phyloP scores from a whole-genome alignment of 1,284 basidiomycete species.

The Rhodotorula sp. region DNA sequence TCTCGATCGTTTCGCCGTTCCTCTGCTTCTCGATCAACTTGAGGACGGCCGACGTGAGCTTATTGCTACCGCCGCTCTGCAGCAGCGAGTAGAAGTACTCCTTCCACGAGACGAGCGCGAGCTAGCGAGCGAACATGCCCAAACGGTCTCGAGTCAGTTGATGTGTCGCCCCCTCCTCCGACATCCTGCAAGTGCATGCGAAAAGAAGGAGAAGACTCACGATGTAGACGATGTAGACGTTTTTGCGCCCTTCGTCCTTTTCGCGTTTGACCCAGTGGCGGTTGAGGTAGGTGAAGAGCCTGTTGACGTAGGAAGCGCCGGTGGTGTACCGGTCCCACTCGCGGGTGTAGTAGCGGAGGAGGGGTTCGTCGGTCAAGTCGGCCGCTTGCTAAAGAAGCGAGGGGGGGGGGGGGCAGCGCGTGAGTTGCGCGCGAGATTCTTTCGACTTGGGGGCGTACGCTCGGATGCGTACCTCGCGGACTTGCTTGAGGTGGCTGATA shows the following conservation, averaged over 20 bases:
- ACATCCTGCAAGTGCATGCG: background rate
- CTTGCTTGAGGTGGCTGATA: conserved; percentile 67
- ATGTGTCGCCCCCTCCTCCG: too few relatives aligned
- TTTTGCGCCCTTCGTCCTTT: conserved; percentile 94
- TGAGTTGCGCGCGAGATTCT: background rate
- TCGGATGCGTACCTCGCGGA: conserved; percentile 58
- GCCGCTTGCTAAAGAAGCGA: conserved; percentile 55
- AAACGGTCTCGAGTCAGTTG: background rate
- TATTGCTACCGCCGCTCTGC: conserved; percentile 62
- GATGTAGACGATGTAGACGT: conserved; percentile 93
- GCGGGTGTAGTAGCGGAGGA: conserved; percentile 84
- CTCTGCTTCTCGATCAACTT: conserved; percentile 88
- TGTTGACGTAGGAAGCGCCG: conserved; percentile 92
- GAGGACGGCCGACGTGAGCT: conserved; percentile 83
- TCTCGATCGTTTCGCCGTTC: conserved; percentile 92
- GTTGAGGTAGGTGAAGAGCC: conserved; percentile 94
- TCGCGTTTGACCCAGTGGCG: conserved; percentile 99
- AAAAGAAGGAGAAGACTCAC: conserved; percentile 60
- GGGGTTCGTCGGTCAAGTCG: conserved; percentile 74
- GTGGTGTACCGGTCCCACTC: conserved; percentile 97
- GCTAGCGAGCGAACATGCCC: conserved; percentile 54
- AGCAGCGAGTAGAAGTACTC: conserved; percentile 84
- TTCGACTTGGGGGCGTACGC: background rate
- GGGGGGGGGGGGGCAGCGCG: background rate
- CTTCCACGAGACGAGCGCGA: conserved; percentile 95